A percentile compares a stretch with the other conserved stretches of the same genome.
phyloP scores from a whole-genome alignment of 78 protist genomes.

The Capsaspora owczarzaki region DNA sequence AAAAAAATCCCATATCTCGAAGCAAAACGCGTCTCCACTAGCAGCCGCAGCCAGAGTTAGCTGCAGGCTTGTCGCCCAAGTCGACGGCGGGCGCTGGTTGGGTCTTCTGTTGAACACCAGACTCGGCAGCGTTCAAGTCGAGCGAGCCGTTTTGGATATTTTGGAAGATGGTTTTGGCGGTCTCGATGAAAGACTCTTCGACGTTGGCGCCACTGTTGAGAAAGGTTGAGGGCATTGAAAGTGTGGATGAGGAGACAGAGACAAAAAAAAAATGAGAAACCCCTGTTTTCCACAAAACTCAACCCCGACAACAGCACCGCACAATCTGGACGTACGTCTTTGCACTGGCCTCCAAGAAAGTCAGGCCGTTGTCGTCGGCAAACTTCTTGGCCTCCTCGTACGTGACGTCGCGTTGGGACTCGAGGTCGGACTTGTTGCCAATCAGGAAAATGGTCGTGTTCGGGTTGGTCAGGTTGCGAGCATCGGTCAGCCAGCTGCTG shows the following conservation, averaged over 20 bases:
- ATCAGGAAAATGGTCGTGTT: slow-evolving; percentile 74
- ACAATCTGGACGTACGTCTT: slow-evolving; percentile 9
- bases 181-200: slow-evolving; percentile 57
- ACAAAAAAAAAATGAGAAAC: not conserved
- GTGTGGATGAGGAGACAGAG: not conserved
- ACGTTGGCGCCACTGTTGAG: slow-evolving; percentile 53
- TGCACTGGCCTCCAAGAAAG: slow-evolving; percentile 43
- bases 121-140: slow-evolving; percentile 43
- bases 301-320: too few species aligned
- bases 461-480: slow-evolving; percentile 73
- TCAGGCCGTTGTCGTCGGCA: slow-evolving; percentile 60
- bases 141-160: slow-evolving; percentile 57
- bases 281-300: too few species aligned
- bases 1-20: too few species aligned
- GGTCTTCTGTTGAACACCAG: slow-evolving; percentile 30
- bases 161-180: slow-evolving; percentile 27
- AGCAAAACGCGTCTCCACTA: too few species aligned
- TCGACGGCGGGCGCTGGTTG: too few species aligned
- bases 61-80: too few species aligned
- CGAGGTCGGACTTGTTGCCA: slow-evolving; percentile 90
- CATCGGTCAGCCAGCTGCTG: slow-evolving; percentile 73
- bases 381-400: slow-evolving; percentile 67
- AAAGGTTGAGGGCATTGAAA: not conserved
- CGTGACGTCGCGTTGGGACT: slow-evolving; percentile 49
- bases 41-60: too few species aligned